Conservation (phyloP, 2,329 filamentous ascomycete species). For the Fusarium miscanthi region DNA sequence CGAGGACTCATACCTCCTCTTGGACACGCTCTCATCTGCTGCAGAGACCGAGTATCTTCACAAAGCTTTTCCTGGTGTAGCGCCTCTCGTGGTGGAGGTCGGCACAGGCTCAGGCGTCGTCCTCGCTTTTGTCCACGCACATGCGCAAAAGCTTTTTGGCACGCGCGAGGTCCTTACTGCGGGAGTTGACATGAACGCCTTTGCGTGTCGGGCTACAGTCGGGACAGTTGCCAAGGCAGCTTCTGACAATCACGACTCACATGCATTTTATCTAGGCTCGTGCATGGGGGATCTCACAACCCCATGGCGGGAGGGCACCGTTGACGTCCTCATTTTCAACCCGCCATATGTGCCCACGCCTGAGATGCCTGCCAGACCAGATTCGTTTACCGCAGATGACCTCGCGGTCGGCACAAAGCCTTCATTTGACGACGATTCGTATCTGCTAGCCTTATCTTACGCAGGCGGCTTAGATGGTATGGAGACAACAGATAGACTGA, state of each 20-base stretch:
- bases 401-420: constrained; percentile 48
- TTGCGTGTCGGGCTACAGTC: constrained; percentile 81
- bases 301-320: constrained; percentile 64
- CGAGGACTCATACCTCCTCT: constrained; percentile 93
- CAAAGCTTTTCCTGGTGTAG: constrained; percentile 64
- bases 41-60: constrained; percentile 77
- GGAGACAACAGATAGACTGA: constrained; percentile 87
- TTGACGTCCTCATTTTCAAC: constrained; percentile 95
- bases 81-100: constrained; percentile 81
- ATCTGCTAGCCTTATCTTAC: constrained; percentile 86
- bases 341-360: constrained; percentile 95
- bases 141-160: constrained; percentile 78
- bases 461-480: constrained; percentile 92
- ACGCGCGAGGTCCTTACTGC: constrained; percentile 75
- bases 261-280: constrained; percentile 71
- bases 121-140: constrained; percentile 85
- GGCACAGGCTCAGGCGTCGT: constrained; percentile 94
- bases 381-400: constrained; percentile 41
- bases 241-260: constrained; percentile 49
- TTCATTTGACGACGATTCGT: constrained; percentile 82
- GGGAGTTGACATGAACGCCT: constrained; percentile 85
- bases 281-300: constrained; percentile 76
- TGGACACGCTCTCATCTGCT: constrained; percentile 85
- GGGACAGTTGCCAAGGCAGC: constrained; percentile 71
- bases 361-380: constrained; percentile 69